Evolutionary conservation across 2,329 filamentous ascomycete genomes (phyloP), one percentile per base, ranked within the genome.

Genomic region (Tolypocladium inflatum): DNA sequence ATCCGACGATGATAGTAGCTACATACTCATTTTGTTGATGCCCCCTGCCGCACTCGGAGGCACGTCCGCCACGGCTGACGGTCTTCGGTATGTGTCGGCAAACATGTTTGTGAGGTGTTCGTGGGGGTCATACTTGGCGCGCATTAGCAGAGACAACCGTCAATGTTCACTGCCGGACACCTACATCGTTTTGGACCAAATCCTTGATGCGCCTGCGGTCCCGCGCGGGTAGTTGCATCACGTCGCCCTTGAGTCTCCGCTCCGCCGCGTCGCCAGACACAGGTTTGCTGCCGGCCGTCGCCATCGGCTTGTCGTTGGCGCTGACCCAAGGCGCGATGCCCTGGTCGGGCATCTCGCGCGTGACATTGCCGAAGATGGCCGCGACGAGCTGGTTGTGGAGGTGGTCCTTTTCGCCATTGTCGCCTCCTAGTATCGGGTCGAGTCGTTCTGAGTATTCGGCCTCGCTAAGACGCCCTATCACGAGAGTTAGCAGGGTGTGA

Each of bases 11-110:
- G 9, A 17, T 9, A 9, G 17, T 2, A 6, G 30, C 26, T 5
- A 74, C 86, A 69, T 78, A 91, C 88, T 95, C 78, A 93, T 87
- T 64, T 85, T 91, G 64, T 90, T 91, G 52, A 93, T 80, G 23
- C 88, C 88, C 35, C 85, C 87, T n/a, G 60, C 65, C 30, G 87
- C 87, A 67, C 85, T 86, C 35, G 86, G 80, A 33, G 87, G 85
- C 10, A 85, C 81, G 58, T 90, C 83, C 37, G 86, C 80, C 15
- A 74, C 69, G 55, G 76, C 75, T 4, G 74, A 69, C 13, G 74
- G 67, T 58, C 76, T 72, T 50, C 78, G 76, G 59, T 79, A 76
- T 26, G 77, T 73, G 23, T 85, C 81, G 15, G 73, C 66, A 63
- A 85, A 83, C 51, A 80, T 70, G 60, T 74, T 79, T 15, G 79